These are phyloP conservation scores for Xanthoceras sorbifolium DNA, from an alignment of 345 rosid species.

Conservation along the genomic window DNA sequence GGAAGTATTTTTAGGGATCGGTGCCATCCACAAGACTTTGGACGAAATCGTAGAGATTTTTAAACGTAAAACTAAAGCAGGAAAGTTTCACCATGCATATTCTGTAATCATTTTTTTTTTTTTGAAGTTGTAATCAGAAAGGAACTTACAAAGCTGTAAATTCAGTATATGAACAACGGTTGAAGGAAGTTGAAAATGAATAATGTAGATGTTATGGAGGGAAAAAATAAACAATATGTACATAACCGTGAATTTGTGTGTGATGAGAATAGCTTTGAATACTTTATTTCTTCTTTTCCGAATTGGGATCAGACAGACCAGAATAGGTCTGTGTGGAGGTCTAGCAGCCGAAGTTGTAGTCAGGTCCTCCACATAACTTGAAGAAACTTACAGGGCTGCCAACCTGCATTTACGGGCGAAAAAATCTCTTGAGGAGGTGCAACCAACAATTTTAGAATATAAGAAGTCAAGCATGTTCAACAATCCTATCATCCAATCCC, in stretches of 20 bases:
- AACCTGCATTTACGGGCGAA: constrained; percentile 7
- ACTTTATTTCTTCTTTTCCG: not conserved
- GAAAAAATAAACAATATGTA: not conserved
- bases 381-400: not conserved
- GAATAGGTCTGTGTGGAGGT: not conserved
- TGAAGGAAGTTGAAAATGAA: not conserved
- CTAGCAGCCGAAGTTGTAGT: not conserved
- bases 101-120: not conserved
- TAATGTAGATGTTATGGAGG: not conserved
- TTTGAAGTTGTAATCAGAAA: not conserved
- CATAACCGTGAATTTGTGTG: not conserved
- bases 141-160: not conserved
- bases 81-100: not conserved
- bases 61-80: not conserved
- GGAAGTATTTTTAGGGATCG: no score
- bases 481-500: not conserved
- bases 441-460: not conserved
- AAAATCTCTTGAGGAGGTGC: not conserved
- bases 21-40: no score
- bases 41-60: no score
- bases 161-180: not conserved
- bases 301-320: no score
- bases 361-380: not conserved
- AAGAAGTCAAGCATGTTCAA: not conserved
- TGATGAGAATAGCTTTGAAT: not conserved